Evolutionary conservation across 306 rosid species (phyloP).

Genomic region (Abrus precatorius): DNA sequence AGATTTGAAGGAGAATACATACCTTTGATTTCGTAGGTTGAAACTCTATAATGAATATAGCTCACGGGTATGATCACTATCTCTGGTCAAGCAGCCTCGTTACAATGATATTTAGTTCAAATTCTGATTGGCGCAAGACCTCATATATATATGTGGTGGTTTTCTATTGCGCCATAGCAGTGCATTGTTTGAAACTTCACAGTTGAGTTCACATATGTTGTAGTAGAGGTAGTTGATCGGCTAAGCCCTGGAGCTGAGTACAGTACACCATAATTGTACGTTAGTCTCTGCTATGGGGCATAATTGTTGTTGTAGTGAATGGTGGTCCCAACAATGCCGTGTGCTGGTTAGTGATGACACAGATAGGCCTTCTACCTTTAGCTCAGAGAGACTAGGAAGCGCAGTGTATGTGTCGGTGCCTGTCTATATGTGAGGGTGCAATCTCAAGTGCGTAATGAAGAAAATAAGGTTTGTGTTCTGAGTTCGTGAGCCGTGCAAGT

Average conservation of each 20-base stretch:
- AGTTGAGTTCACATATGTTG: not conserved
- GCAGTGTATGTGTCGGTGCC: slow-evolving; percentile 21
- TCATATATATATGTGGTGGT: not conserved
- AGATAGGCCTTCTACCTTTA: slow-evolving; percentile 19
- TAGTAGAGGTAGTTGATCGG: not conserved
- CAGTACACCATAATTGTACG: slow-evolving; percentile 9
- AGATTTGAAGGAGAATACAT: not conserved
- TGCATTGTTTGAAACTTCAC: not conserved
- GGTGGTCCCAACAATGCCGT: slow-evolving; percentile 40
- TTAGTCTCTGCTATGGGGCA: not conserved
- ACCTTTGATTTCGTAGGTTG: slow-evolving; percentile 22
- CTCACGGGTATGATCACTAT: not conserved
- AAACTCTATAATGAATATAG: not conserved
- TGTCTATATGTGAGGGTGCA: slow-evolving; percentile 19
- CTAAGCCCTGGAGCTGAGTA: not conserved
- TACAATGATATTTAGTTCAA: not conserved
- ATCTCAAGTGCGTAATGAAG: slow-evolving; percentile 5
- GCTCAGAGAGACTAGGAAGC: slow-evolving; percentile 11
- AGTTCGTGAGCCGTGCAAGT: not conserved
- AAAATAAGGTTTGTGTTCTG: slow-evolving; percentile 12
- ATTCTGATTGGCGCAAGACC: not conserved
- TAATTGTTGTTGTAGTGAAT: slow-evolving; percentile 6
- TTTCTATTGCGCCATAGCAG: not conserved
- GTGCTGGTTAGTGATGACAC: slow-evolving; percentile 28
- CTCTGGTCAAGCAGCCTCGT: not conserved